Evolutionary conservation across 805 yeast genomes (phyloP), one percentile per base, ranked within the genome.

Genomic region (Wilhelminamyces savonicus): DNA sequence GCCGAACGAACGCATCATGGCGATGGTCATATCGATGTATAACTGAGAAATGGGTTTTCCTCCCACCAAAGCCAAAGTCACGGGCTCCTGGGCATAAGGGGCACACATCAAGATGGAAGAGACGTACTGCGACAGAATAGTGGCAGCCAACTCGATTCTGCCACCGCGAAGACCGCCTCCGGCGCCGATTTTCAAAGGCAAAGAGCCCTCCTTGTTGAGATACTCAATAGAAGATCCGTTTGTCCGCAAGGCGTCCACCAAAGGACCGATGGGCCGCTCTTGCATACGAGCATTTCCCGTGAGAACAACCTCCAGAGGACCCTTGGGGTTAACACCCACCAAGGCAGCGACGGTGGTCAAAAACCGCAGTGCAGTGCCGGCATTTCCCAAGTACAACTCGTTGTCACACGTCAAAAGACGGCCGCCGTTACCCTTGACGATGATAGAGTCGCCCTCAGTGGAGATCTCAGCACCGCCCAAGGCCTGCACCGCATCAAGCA

Each of bases 221-320:
- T 85, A 92, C 23, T 75, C 77, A 28, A 92, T 73, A 9, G 62
- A 50, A 3, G 87, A 75, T 23, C 97, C 97, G 46, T 88, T 90
- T 7, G 72, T 58, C 32, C 81, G 69, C 42, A 92, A 66, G 4
- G 98, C 95, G 45, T 87, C 95, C 9, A 92, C 96, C 33, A 92
- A 69, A 2, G 97, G 96, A 19, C 95, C 97, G 46, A 86, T 85
- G 13, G 98, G 98, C 46, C 98, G 73, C 56, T 88, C 94, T 57
- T 88, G 94, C 98, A 92, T 92, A 58, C 98, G 76, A 28, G 84
- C 81, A 57, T 92, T 92, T 43, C 98, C 98, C 2, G 97, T 92
- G 39, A 92, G 68, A 5, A 76, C 62, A 17, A 87, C 76, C 35
- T 64, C 49, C 20, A 69, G 62, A 23, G 39, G 31, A n/a, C 51